A percentile compares a stretch with the other conserved stretches of the same genome.
These are phyloP conservation scores for Smittium mucronatum DNA, from an alignment of 371 early-diverging fungal species.

Conservation along the genomic window DNA sequence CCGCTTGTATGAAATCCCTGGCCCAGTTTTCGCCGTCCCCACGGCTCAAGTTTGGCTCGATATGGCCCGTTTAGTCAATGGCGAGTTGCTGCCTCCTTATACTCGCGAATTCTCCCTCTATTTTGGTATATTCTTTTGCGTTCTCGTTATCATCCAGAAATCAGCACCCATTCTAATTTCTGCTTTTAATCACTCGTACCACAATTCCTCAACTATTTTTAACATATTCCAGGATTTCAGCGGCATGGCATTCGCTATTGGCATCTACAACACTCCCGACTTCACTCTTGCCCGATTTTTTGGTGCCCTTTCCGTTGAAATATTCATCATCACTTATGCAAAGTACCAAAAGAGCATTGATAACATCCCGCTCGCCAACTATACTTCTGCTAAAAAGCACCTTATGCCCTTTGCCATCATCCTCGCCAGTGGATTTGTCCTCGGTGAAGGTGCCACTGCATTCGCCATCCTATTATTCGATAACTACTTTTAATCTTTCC, in stretches of 20 bases:
- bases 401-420: conserved; percentile 47
- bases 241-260: conserved; percentile 72
- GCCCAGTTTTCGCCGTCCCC: conserved; percentile 56
- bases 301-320: conserved; percentile 40
- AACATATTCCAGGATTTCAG: conserved; percentile 39
- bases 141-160: conserved; percentile 30
- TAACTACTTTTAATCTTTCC: background rate
- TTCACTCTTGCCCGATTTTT: conserved; percentile 61
- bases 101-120: conserved; percentile 42
- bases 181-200: background rate
- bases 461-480: conserved; percentile 22
- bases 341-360: background rate
- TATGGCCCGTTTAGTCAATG: conserved; percentile 66
- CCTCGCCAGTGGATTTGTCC: conserved; percentile 62
- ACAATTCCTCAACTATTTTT: background rate
- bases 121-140: conserved; percentile 45
- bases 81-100: conserved; percentile 53
- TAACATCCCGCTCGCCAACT: background rate
- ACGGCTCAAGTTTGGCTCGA: conserved; percentile 73
- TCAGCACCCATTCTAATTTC: conserved; percentile 4
- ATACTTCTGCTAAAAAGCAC: background rate
- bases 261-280: conserved; percentile 71
- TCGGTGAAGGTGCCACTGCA: conserved; percentile 65
- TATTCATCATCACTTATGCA: conserved; percentile 9
- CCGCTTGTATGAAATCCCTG: conserved; percentile 54